These are phyloP conservation scores for Aotearoamyces nothofagi DNA, from an alignment of 2,329 filamentous ascomycete species.

Conservation along the genomic window DNA sequence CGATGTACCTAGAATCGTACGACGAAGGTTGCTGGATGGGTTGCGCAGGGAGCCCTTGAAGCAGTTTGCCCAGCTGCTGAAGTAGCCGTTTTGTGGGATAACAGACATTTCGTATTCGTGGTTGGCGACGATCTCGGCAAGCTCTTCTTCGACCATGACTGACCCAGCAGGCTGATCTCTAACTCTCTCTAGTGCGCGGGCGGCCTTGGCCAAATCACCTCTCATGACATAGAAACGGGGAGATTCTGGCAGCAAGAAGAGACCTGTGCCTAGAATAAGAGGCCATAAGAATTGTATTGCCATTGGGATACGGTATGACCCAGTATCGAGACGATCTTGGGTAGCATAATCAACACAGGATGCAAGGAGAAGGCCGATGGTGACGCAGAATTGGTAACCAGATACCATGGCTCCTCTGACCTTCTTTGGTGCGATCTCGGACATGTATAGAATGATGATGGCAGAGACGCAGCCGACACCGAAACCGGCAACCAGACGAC, in stretches of 20 bases:
- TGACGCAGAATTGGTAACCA: constrained; percentile 55
- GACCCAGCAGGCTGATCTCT: constrained; percentile 21
- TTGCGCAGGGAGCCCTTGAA: constrained; percentile 46
- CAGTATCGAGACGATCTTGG: constrained; percentile 25
- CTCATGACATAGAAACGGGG: constrained; percentile 34
- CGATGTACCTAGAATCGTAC: constrained; percentile 55
- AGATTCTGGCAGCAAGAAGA: constrained; percentile 38
- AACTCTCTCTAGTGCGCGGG: constrained; percentile 28
- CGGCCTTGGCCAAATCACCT: constrained; percentile 31
- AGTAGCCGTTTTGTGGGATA: constrained; percentile 47
- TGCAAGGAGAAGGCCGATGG: constrained; percentile 46
- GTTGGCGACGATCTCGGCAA: constrained; percentile 35
- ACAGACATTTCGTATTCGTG: constrained; percentile 39
- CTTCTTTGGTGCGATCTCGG: constrained; percentile 47
- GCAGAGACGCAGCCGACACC: constrained; percentile 51
- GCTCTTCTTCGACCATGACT: constrained; percentile 27
- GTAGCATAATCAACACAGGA: constrained; percentile 49
- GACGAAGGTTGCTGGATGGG: constrained; percentile 48
- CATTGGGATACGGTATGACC: constrained; percentile 48
- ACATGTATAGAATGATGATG: constrained; percentile 53
- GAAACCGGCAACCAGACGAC: constrained; percentile 49
- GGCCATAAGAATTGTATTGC: constrained; percentile 40
- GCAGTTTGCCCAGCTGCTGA: constrained; percentile 52
- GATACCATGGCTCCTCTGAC: constrained; percentile 49
- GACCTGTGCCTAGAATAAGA: constrained; percentile 31